Evolutionary conservation across 768 basidiomycete species (phyloP), one percentile per base, ranked within the genome.

Genomic region (Obba rivulosa): DNA sequence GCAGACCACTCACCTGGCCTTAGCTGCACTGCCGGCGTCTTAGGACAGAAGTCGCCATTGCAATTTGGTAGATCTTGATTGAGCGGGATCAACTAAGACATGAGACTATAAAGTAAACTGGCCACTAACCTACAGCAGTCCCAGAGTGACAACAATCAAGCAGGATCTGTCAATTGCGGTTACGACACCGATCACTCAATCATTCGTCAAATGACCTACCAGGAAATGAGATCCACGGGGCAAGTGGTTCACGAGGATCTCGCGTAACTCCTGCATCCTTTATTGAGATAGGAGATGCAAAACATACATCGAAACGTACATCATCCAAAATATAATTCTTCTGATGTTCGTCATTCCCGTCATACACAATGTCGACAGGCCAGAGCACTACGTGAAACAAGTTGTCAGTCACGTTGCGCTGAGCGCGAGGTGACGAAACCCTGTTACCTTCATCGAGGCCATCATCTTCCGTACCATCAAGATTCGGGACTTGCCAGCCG

Each of bases 401-500:
- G 42, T 31, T 21, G 17, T 28, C 7, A 20, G 21, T 23, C 8
- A 35, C 22, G 18, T 22, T 16, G 43, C 41, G 23, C 3, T 35
- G 31, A 18, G 5, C 43, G 13, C 18, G 25, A 18, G 28, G 11
- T 18, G 4, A 8, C 2, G 8, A 34, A 18, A 21, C 14, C 8
- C n/a, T 20, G 68, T 18, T 34, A 78, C 80, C 73, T 64, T 81
- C 79, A 41, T 81, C 78, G 47, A 68, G 59, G 2, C 76, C 72
- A 51, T 81, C 80, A 18, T 71, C 66, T 51, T 81, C 79, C 1
- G 63, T 72, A 8, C 66, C 62, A 50, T 78, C 65, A 16, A 60
- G 49, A 21, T 73, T 76, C 2, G 66, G 52, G 7, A 71, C 62
- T 51, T 81, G 80, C 11, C 56, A 53, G 0, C 72, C 73, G 53